A percentile compares a stretch with the other conserved stretches of the same genome.
phyloP scores from a whole-genome alignment of 2,329 filamentous ascomycete genomes.

The Pleurostoma richardsiae region DNA sequence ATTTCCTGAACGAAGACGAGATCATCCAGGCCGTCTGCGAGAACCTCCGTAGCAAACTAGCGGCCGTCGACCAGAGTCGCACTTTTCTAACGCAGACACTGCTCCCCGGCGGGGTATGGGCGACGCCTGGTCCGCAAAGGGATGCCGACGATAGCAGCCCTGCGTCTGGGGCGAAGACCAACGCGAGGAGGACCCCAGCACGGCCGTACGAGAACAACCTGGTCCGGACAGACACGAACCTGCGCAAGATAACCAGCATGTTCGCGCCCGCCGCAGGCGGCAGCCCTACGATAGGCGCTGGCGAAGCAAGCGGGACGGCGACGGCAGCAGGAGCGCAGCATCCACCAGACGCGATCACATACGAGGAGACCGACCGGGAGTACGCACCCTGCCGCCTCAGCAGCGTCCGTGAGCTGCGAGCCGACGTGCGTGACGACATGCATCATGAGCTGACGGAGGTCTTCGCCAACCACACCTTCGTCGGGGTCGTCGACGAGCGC shows the following conservation, averaged over 20 bases:
- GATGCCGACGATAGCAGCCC: constrained; percentile 18
- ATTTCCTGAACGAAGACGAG: constrained; percentile 96
- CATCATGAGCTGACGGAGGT: constrained; percentile 84
- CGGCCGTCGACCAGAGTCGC: constrained; percentile 85
- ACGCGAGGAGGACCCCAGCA: constrained; percentile 33
- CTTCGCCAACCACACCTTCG: constrained; percentile 84
- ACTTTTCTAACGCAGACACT: constrained; percentile 93
- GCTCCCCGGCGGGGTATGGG: constrained; percentile 58
- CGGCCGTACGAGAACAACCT: constrained; percentile 80
- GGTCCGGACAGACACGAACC: constrained; percentile 80
- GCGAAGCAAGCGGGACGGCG: constrained; percentile 14
- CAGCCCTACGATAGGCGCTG: constrained; percentile 20
- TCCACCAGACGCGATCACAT: constrained; percentile 53
- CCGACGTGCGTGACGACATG: constrained; percentile 73
- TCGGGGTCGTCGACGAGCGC: constrained; percentile 84
- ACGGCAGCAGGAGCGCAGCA: constrained; percentile 1
- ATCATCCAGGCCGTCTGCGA: constrained; percentile 84
- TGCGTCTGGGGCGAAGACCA: constrained; percentile 25
- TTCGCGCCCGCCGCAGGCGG: constrained; percentile 52
- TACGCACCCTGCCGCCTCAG: constrained; percentile 66
- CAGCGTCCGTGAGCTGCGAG: constrained; percentile 81
- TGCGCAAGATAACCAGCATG: constrained; percentile 97
- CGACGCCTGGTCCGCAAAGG: constrained; percentile 15
- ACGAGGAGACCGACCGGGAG: constrained; percentile 65
- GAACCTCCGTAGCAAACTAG: constrained; percentile 70